Percentiles rank a stretch among this genome's conserved stretches.
These are phyloP conservation scores for Populus hybrid DNA, from an alignment of 441 rosid species.

Conservation along the genomic window DNA sequence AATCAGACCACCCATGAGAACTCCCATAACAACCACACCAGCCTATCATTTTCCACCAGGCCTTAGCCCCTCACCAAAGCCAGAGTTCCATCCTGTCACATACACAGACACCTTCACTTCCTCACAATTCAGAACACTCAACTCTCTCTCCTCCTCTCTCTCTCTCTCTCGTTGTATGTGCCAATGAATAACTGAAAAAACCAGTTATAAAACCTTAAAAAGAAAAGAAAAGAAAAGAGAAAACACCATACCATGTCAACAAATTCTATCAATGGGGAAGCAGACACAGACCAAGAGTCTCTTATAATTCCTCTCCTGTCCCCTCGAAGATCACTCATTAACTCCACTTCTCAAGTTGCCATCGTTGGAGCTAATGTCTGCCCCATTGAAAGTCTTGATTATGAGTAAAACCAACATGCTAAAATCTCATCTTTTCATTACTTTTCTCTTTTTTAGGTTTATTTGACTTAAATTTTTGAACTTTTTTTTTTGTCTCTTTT, in stretches of 20 bases:
- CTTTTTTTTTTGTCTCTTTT: background rate
- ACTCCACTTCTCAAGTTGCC: conserved; percentile 81
- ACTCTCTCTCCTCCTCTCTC: background rate
- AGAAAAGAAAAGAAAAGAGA: background rate
- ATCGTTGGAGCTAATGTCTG: conserved; percentile 70
- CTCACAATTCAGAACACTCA: background rate
- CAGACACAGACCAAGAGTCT: conserved; percentile 35
- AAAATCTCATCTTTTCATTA: too few relatives aligned
- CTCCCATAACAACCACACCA: background rate
- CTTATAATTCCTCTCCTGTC: conserved; percentile 44
- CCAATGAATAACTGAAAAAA: background rate
- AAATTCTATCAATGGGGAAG: conserved; percentile 9
- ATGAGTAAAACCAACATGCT: conserved; percentile 46
- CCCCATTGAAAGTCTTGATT: conserved; percentile 87
- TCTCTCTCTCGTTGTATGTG: background rate
- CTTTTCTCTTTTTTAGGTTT: background rate
- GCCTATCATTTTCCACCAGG: background rate
- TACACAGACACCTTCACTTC: background rate
- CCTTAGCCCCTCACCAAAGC: background rate
- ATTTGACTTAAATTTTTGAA: background rate
- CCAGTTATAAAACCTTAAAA: background rate
- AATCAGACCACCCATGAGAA: too few relatives aligned
- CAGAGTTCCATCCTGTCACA: background rate
- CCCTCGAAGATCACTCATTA: conserved; percentile 34
- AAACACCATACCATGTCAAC: conserved; percentile 10